Evolutionary conservation across 2,329 filamentous ascomycete genomes (phyloP), one percentile per base, ranked within the genome.

Genomic region (Fusarium sp.): DNA sequence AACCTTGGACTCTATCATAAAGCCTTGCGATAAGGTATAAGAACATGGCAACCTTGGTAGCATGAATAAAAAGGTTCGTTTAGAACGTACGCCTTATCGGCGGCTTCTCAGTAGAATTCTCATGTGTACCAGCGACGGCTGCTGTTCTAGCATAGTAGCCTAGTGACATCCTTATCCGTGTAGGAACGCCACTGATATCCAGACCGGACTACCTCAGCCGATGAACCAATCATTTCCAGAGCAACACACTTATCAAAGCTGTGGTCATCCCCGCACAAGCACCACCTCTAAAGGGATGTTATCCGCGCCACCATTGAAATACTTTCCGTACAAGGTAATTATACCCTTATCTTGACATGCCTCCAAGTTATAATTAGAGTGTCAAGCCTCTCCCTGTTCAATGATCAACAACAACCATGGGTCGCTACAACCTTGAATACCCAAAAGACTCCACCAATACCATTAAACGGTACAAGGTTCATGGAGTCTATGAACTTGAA

Each of bases 401-500:
- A 10, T 7, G 32, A 25, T 37, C 32, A 52, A 64, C 25, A 17
- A 27, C 32, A 50, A 72, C 17, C 47, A 84, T 84, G 82, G 82
- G 81, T 14, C 81, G 80, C 59, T 76, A 82, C 69, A 79, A 78
- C n/a, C 84, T 91, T 9, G 84, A 88, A 69, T 94, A 94, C 72
- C 91, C 92, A 32, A 92, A 90, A 78, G 86, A 88, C 74, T 82
- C 87, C 9, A 86, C 86, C 74, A 93, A 91, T 81, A 93, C 90
- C 30, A 88, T 94, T 68, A 93, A 93, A 74, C 88, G 93, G 32
- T 90, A 92, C 76, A 90, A 89, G 75, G 85, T 89, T 65, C 86
- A 90, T 83, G 92, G 90, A 58, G 88, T 88, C 47, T 97, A 97
- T 80, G 91, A 94, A 65, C 87, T 93, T 35, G 86, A 90, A 59